Base-by-base conservation (phyloP, 2,329 filamentous ascomycete genomes). In the Alternaria brassicicola region DNA sequence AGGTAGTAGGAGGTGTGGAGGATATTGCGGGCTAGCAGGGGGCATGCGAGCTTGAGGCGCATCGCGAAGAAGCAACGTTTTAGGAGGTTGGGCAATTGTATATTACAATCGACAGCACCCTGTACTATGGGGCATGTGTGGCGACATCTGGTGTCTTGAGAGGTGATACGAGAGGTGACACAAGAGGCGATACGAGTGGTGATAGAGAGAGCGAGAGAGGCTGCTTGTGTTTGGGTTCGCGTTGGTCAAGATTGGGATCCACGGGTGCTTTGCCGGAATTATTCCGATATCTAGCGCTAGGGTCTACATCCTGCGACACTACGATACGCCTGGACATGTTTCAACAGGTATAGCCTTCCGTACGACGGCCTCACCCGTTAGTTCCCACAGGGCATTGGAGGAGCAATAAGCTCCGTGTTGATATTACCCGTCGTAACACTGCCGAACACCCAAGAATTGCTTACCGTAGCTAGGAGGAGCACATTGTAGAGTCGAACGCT, bases 321-420 rank as follows among this genome's bases (percentile, higher is more conserved):
- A 17, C 23, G 39, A 38, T 53, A 28, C 33, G 62, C 60, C 47
- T 65, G 55, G 59, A 63, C 59, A 56, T 66, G 48, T 59, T 63
- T 38, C 13, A 58, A 53, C 19, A n/a, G 55, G 62, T 23, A 64
- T 61, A 51, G 48, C 10, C 39, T 49, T 57, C 48, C 52, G 41
- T 35, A 38, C 38, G 53, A 61, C 49, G 52, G 54, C 38, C 41
- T 41, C 42, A 33, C 17, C 47, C 28, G 51, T 45, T 26, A 25
- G 33, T n/a, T 56, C 19, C 36, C 43, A 52, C 41, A 46, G 47
- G 31, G 54, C 17, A n/a, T 30, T 47, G 17, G 28, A 31, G 41
- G 33, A 43, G 21, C 36, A 23, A 55, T 59, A 52, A 52, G 35
- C 36, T 41, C 30, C 30, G 19, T 30, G 17, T 47, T 17, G 28